Base-by-base conservation (phyloP, 192 early-diverging fungal genomes). In the Endogone sp. region DNA sequence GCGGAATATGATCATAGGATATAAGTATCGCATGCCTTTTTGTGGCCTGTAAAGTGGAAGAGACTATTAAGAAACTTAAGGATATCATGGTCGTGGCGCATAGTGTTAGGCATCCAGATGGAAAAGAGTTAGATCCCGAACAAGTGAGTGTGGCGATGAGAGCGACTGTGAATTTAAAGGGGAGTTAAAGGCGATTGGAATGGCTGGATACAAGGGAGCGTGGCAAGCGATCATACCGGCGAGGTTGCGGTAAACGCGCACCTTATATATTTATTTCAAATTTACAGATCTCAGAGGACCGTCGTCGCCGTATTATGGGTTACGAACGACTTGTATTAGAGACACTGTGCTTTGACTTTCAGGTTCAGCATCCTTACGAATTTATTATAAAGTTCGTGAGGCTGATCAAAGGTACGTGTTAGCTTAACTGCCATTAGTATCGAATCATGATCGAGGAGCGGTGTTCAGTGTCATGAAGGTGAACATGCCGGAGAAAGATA, bases 11-110 rank as follows among this genome's bases (percentile, higher is more conserved):
- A 57, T 23, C 69, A 57, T 54, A 86, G 80, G 84, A 87, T 69
- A 67, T 91, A 31, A 80, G 85, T 60, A 78, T 84, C 1, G 86
- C 92, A 3, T 92, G 89, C 66, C 67, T 94, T 24, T 91, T 93
- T 73, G 89, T 94, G 1, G 90, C 91, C 3, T 89, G 87, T 56
- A 95, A 95, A 66, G 89, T 94, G 65, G 93, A 95, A 61, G 94
- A 95, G 60, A 94, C 92, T 0, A 87, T 90, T 57, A 95, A 95
- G 65, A 91, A 90, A 63, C 75, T 92, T 24, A 88, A 90, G 63
- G 94, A 95, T 65, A 89, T 95, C 4, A 80, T 92, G 55, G 79
- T 91, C 3, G 84, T 81, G 29, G 85, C 86, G 1, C 86, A 86
- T 32, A 72, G 76, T 29, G 73, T 84, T n/a, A 63, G 75, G 30